Percentiles rank a stretch among this genome's conserved stretches.
These are phyloP conservation scores for Phytophthora macrochlamydospora DNA, from an alignment of 352 stramenopile genomes.

Conservation along the genomic window DNA sequence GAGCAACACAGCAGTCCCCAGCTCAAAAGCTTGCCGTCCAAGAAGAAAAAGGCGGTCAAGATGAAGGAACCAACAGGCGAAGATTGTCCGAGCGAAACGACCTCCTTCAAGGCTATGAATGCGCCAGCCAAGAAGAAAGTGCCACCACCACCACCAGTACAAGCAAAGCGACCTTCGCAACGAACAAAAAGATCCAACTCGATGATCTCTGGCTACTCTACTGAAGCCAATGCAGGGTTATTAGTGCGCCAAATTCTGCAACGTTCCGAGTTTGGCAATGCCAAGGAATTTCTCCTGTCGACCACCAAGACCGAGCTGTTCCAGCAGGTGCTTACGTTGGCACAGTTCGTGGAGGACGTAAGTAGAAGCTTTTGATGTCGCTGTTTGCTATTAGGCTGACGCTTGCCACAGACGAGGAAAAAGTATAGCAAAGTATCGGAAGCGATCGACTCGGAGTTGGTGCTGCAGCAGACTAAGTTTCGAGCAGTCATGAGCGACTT, in stretches of 20 bases:
- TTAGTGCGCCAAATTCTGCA: slow-evolving; percentile 61
- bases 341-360: slow-evolving; percentile 52
- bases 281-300: slow-evolving; percentile 38
- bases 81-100: slow-evolving; percentile 4
- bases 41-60: slow-evolving; percentile 23
- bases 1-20: not conserved
- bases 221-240: slow-evolving; percentile 38
- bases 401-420: slow-evolving; percentile 26
- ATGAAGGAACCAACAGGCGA: slow-evolving; percentile 6
- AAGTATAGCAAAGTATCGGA: slow-evolving; percentile 23
- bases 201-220: not conserved
- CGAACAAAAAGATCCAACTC: slow-evolving; percentile 10
- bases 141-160: not conserved
- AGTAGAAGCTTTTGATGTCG: not conserved
- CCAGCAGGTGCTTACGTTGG: slow-evolving; percentile 46
- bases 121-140: not conserved
- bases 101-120: not conserved
- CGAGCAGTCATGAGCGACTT: slow-evolving; percentile 27
- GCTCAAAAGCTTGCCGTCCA: slow-evolving; percentile 1
- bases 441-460: slow-evolving; percentile 21
- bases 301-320: slow-evolving; percentile 56
- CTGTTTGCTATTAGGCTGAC: not conserved
- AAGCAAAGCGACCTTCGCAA: not conserved
- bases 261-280: slow-evolving; percentile 42
- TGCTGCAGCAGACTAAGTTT: slow-evolving; percentile 34